phyloP scores from a whole-genome alignment of 176 grass and related monocot genomes.

The Poa annua region DNA sequence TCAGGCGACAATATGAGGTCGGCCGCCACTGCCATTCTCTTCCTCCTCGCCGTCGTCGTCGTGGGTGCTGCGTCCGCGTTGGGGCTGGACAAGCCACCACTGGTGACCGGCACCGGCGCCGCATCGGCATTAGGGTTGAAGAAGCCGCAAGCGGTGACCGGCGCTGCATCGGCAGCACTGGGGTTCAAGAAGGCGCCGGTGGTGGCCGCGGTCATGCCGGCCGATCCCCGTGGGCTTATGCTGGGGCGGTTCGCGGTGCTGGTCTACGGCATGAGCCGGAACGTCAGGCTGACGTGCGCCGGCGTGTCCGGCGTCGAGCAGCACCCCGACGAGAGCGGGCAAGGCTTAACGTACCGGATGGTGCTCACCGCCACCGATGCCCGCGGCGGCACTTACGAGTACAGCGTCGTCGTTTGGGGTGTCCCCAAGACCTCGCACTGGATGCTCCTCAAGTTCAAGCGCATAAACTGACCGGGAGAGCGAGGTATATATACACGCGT shows the following conservation, averaged over 20 bases:
- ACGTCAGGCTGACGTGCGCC: conserved; percentile 14
- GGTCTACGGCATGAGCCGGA: conserved; percentile 48
- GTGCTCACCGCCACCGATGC: conserved; percentile 26
- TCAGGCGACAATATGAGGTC: conserved; percentile 37
- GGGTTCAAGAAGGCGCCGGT: not conserved
- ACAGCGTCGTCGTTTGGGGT: conserved; percentile 43
- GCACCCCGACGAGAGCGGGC: conserved; percentile 29
- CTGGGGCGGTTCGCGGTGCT: conserved; percentile 51
- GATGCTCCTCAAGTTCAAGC: conserved; percentile 48
- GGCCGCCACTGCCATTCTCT: not conserved
- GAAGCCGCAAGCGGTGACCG: not conserved
- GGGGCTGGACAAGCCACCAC: not conserved
- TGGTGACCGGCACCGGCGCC: not conserved
- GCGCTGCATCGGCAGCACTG: not conserved
- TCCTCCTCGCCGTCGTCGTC: not conserved
- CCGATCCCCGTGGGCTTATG: not conserved
- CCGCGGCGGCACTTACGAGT: not conserved
- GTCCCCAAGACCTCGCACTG: conserved; percentile 32
- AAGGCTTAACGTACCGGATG: conserved; percentile 47
- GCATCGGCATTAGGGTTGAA: not conserved
- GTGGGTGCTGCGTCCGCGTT: not conserved
- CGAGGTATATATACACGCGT: not conserved
- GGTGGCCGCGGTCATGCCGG: conserved; percentile 12
- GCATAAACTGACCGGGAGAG: not conserved
- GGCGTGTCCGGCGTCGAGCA: conserved; percentile 21